phyloP scores from a whole-genome alignment of 2,329 filamentous ascomycete species.

The Cadophora malorum region DNA sequence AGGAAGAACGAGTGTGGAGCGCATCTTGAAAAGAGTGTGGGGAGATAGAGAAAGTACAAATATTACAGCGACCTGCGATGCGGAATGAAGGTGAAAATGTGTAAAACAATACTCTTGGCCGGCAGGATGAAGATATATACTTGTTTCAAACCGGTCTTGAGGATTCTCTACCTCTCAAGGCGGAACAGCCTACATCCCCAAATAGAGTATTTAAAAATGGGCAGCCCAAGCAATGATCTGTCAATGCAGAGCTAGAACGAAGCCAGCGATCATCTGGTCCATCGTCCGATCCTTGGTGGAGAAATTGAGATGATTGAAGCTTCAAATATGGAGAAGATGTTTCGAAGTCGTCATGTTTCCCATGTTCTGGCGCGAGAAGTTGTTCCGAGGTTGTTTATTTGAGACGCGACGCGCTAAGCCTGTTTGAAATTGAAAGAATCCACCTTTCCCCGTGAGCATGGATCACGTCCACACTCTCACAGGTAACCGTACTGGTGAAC shows the following conservation, averaged over 20 bases:
- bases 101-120: slow-evolving; percentile 15
- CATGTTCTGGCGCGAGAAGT: background rate
- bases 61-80: slow-evolving; percentile 19
- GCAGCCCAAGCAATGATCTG: background rate
- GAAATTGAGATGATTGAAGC: slow-evolving; percentile 12
- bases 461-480: background rate
- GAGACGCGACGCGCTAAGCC: slow-evolving; percentile 5
- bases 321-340: slow-evolving; percentile 22
- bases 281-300: slow-evolving; percentile 19
- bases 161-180: background rate
- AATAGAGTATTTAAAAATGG: background rate
- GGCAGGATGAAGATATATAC: slow-evolving; percentile 6
- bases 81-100: slow-evolving; percentile 23
- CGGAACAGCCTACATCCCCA: background rate
- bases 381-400: background rate
- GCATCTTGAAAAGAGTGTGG: slow-evolving; percentile 20
- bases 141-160: background rate
- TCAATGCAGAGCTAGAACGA: background rate
- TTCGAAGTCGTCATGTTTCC: slow-evolving; percentile 17
- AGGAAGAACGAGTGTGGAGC: slow-evolving; percentile 24
- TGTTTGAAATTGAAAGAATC: background rate
- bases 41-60: slow-evolving; percentile 10
- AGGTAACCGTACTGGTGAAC: background rate
- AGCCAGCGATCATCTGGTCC: slow-evolving; percentile 8
- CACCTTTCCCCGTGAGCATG: background rate